Base-by-base conservation (phyloP, 129 eudicot species). In the Saussurea involucrata region DNA sequence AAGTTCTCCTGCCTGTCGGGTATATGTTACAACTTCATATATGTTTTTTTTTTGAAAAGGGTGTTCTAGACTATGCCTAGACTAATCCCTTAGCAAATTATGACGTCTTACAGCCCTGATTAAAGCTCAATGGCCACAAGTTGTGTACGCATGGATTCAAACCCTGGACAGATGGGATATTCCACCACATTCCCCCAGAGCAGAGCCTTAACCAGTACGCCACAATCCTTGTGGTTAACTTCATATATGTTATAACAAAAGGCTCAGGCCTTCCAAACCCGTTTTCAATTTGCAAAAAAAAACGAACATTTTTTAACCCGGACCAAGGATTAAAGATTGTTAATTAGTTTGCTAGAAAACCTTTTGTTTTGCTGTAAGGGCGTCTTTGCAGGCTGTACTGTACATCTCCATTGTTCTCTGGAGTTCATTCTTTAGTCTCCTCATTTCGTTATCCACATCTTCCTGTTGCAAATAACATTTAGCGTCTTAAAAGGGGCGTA, bases 351-450 rank as follows among this genome's bases (percentile, higher is more conserved):
- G 49, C 17, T 22, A 27, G 68, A 67, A 27, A 25, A 78, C 87
- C 86, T 85, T 85, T 78, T 88, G 88, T 83, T 88, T 83, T 18
- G 92, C 80, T 1, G 85, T 28, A 25, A 85, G 83, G 69, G 92
- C 90, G 57, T 88, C 90, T 76, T 81, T 88, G 80, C 92, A 88
- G 58, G 90, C 92, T 71, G 85, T 78, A 55, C 88, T 85, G 37
- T 88, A 88, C 90, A 88, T 74, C 34, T 85, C 88, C 88, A 86
- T 88, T 21, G 86, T 88, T 83, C 66, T 83, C 64, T 78, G 79
- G 58, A 88, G 90, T 69, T 88, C 92, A 61, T 85, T 82, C 85
- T 85, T 85, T 42, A 88, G 85, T 66, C 88, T 80, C 72, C 80
- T 81, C 90, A 88, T 88, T 74, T 88, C 92, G 32, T 72, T 68